Percentiles rank a stretch among this genome's conserved stretches.
Conservation (phyloP, 805 yeast species). For the Starmerella bombi region DNA sequence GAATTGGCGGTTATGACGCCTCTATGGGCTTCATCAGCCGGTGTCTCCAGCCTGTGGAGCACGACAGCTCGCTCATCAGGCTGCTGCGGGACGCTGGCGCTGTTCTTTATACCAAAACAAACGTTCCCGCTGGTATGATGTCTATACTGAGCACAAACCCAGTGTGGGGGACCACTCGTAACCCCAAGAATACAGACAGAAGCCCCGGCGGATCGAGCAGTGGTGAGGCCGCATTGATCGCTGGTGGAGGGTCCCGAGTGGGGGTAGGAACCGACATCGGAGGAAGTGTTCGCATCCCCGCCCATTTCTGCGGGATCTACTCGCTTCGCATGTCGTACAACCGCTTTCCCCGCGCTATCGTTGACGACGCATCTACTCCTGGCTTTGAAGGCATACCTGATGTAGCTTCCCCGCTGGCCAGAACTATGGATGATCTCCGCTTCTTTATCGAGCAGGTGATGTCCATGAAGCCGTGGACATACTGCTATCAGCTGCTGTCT, state of each 20-base stretch:
- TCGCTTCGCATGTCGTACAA: constrained; percentile 39
- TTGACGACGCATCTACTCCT: constrained; percentile 32
- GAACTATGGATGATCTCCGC: constrained; percentile 37
- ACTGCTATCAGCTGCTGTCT: constrained; percentile 37
- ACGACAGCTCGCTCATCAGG: constrained; percentile 33
- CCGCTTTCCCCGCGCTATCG: constrained; percentile 34
- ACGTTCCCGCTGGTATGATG: constrained; percentile 43
- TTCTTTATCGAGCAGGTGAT: constrained; percentile 35
- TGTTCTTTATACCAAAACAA: constrained; percentile 41
- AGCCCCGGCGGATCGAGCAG: constrained; percentile 43
- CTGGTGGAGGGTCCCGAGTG: constrained; percentile 36
- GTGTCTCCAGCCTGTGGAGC: constrained; percentile 31
- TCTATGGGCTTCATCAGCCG: constrained; percentile 38
- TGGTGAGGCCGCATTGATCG: constrained; percentile 39
- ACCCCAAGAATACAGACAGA: constrained; percentile 36
- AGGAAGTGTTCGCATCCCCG: constrained; percentile 43
- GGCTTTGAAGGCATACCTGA: constrained; percentile 35
- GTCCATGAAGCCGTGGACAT: constrained; percentile 21
- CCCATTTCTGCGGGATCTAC: constrained; percentile 41
- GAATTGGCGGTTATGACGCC: constrained; percentile 38
- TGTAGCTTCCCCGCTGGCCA: constrained; percentile 32
- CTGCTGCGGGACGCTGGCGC: constrained; percentile 41
- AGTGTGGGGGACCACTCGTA: constrained; percentile 37
- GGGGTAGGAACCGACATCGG: constrained; percentile 47
- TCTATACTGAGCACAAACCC: constrained; percentile 43